Evolutionary conservation across 768 basidiomycete genomes (phyloP).

Genomic region (Tricholoma terreum): DNA sequence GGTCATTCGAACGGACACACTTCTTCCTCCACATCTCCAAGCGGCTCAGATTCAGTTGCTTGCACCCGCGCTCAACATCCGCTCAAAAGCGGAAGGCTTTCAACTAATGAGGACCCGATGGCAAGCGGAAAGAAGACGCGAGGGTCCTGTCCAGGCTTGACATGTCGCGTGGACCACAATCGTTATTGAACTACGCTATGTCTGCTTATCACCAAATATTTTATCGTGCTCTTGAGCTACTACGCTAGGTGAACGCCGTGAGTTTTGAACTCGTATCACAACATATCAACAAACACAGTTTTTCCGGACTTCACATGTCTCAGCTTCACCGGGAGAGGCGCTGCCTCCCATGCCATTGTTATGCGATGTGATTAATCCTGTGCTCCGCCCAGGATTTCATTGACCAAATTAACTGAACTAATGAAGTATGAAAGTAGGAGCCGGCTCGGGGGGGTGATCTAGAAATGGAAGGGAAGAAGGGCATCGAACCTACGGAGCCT

Average conservation of each 20-base stretch:
- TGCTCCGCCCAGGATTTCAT: no score
- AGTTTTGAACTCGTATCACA: no score
- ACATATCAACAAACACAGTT: no score
- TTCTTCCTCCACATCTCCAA: slow-evolving; percentile 57
- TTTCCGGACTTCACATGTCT: neutral
- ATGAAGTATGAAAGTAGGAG: no score
- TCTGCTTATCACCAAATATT: neutral
- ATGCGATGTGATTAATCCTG: no score
- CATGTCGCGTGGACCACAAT: neutral
- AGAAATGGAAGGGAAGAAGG: no score
- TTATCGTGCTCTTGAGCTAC: neutral
- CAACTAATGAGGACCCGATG: slow-evolving; percentile 71
- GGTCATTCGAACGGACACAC: slow-evolving; percentile 86
- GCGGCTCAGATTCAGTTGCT: slow-evolving; percentile 60
- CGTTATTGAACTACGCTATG: neutral
- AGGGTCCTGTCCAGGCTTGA: slow-evolving; percentile 14
- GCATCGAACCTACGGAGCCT: no score
- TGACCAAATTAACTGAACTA: no score
- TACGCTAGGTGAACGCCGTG: neutral
- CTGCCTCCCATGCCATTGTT: no score
- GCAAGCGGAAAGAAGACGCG: slow-evolving; percentile 57
- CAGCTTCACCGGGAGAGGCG: neutral
- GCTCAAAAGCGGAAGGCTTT: slow-evolving; percentile 65
- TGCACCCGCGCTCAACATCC: slow-evolving; percentile 47
- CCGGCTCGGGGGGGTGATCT: no score